A percentile compares a stretch with the other conserved stretches of the same genome.
Conservation (phyloP, 2,329 filamentous ascomycete species). For the Scedosporium apiospermum region DNA sequence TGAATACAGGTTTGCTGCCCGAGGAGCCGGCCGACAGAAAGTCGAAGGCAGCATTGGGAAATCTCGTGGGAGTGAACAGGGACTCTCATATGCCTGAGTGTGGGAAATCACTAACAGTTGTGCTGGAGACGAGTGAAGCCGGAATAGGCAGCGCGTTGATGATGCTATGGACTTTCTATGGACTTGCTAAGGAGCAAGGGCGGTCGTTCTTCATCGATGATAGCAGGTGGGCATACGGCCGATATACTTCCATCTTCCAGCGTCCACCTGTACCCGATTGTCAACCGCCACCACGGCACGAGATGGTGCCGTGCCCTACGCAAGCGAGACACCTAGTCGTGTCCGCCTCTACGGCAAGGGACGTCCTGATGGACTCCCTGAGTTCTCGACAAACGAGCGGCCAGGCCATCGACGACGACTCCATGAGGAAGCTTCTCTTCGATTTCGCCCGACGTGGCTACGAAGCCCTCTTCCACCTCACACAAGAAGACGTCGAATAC, state of each 20-base stretch:
- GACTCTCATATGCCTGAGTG: constrained; percentile 48
- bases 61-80: constrained; percentile 38
- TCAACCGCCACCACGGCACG: constrained; percentile 59
- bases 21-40: constrained; percentile 29
- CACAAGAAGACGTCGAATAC: constrained; percentile 55
- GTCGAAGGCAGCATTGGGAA: constrained; percentile 22
- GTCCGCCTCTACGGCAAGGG: constrained; percentile 55
- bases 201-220: constrained; percentile 80
- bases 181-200: constrained; percentile 63
- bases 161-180: constrained; percentile 76
- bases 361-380: constrained; percentile 36
- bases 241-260: constrained; percentile 63
- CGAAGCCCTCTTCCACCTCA: constrained; percentile 63
- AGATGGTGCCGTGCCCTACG: constrained; percentile 72
- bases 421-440: constrained; percentile 51
- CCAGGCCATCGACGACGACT: constrained; percentile 1
- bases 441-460: constrained; percentile 61
- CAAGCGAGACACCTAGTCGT: constrained; percentile 67
- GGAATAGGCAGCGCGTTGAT: constrained; percentile 70
- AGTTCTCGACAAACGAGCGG: constrained; percentile 39
- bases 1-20: constrained; percentile 53
- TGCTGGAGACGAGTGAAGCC: constrained; percentile 63
- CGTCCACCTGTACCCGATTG: constrained; percentile 57
- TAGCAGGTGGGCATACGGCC: constrained; percentile 72
- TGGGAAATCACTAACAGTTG: constrained; percentile 63